A percentile compares a stretch with the other conserved stretches of the same genome.
Conservation (phyloP, 2,329 filamentous ascomycete species). For the Plenodomus lindquistii region DNA sequence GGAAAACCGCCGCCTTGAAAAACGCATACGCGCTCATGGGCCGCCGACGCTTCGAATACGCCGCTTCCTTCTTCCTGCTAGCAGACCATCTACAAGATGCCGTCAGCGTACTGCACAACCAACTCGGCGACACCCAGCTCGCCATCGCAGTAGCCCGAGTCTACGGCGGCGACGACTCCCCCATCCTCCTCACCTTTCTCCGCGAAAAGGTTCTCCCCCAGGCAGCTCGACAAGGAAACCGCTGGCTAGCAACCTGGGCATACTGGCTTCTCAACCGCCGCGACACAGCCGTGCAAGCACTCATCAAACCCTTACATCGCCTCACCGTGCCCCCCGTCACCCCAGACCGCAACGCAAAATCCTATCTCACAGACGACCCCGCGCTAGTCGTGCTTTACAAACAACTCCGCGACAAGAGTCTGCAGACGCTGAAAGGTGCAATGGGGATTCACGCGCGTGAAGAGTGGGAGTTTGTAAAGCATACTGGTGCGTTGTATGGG, state of each 20-base stretch:
- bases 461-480: slow-evolving; percentile 88
- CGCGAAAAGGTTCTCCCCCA: slow-evolving; percentile 77
- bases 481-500: slow-evolving; percentile 81
- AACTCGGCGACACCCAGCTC: slow-evolving; percentile 85
- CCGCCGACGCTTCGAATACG: slow-evolving; percentile 89
- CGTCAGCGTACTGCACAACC: slow-evolving; percentile 81
- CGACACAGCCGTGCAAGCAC: slow-evolving; percentile 79
- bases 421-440: slow-evolving; percentile 84
- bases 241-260: slow-evolving; percentile 94
- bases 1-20: slow-evolving; percentile 88
- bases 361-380: slow-evolving; percentile 88
- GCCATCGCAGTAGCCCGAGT: slow-evolving; percentile 86
- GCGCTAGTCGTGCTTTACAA: slow-evolving; percentile 85
- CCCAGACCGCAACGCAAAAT: slow-evolving; percentile 72
- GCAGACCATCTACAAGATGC: slow-evolving; percentile 85
- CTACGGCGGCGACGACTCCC: slow-evolving; percentile 82
- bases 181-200: slow-evolving; percentile 72
- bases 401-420: slow-evolving; percentile 77
- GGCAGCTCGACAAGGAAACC: slow-evolving; percentile 79
- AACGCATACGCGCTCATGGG: slow-evolving; percentile 96
- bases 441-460: slow-evolving; percentile 76
- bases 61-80: slow-evolving; percentile 92
- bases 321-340: slow-evolving; percentile 71
- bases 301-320: slow-evolving; percentile 79
- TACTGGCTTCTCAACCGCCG: slow-evolving; percentile 87